phyloP scores from a whole-genome alignment of 148 eudicot genomes.

The Camellia lanceoleosa region DNA sequence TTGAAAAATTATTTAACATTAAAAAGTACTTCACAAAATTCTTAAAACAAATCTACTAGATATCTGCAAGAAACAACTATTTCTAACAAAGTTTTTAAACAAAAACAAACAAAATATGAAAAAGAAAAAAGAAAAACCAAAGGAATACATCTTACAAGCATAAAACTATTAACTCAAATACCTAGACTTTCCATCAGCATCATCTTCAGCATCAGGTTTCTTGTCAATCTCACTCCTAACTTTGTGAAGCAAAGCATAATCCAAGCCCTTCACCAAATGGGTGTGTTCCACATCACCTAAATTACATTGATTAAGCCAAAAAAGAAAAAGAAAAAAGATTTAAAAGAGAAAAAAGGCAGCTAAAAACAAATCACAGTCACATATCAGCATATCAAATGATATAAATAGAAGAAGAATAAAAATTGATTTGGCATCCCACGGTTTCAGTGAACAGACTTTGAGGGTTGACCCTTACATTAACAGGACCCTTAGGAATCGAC shows the following conservation, averaged over 20 bases:
- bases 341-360: slow-evolving; percentile 2
- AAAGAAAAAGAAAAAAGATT: slow-evolving; percentile 9
- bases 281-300: slow-evolving; percentile 99
- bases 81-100: neutral
- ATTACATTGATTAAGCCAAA: slow-evolving; percentile 24
- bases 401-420: no score
- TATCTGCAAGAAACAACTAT: neutral
- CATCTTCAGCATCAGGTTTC: slow-evolving; percentile 75
- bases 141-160: neutral
- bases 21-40: neutral
- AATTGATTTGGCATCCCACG: neutral
- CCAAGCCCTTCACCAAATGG: slow-evolving; percentile 97
- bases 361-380: neutral
- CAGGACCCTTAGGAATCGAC: neutral
- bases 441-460: neutral
- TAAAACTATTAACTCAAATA: slow-evolving; percentile 23
- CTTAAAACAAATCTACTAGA: neutral
- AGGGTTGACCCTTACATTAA: neutral
- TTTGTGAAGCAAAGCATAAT: slow-evolving; percentile 92
- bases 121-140: neutral
- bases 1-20: neutral
- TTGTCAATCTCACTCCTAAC: slow-evolving; percentile 95
- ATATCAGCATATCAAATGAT: neutral
- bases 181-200: slow-evolving; percentile 71
- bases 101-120: neutral